Base-by-base conservation (phyloP, 2,329 filamentous ascomycete genomes). In the Fusarium hainanense region DNA sequence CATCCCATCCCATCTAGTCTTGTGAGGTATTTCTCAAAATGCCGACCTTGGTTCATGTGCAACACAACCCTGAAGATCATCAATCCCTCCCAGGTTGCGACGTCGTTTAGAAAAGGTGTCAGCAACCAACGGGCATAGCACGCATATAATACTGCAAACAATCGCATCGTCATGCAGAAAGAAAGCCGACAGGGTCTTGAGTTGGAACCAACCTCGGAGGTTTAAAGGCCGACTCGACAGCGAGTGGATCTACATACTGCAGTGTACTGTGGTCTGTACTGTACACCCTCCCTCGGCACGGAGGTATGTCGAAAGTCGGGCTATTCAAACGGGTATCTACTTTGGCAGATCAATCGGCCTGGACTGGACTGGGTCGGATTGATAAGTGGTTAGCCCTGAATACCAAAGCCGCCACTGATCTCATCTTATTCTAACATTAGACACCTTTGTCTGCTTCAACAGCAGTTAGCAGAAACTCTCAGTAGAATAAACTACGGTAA, bases 11-110 rank as follows among this genome's bases (percentile, higher is more conserved):
- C 18, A 32, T 6, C 30, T 50, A 46, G 44, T 25, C 52, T 51
- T 43, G 54, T 66, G 72, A 74, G 72, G 72, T 60, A 74, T 74
- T 74, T 73, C 61, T 43, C 48, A 44, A 54, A 25, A 66, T 60
- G 47, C 60, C 63, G 59, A 59, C 42, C 47, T 66, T 69, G 41
- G 43, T 57, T 58, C 69, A 47, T 58, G 37, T 61, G 60, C 57
- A n/a, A 37, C 30, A 42, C 30, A 51, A 12, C 32, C 32, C 12
- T 27, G 8, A 41, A 20, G 23, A 42, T 40, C 18, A 23, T 12
- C 12, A 41, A 42, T 27, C 34, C 32, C 27, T 20, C 34, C 30
- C 25, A 42, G 41, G 30, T 13, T 28, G 23, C 28, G 27, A 18
- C n/a, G 52, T 70, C 63, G 49, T 54, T 50, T 49, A 42, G 49